A percentile compares a stretch with the other conserved stretches of the same genome.
Conservation (phyloP, 768 basidiomycete genomes). For the Amanita molliuscula region DNA sequence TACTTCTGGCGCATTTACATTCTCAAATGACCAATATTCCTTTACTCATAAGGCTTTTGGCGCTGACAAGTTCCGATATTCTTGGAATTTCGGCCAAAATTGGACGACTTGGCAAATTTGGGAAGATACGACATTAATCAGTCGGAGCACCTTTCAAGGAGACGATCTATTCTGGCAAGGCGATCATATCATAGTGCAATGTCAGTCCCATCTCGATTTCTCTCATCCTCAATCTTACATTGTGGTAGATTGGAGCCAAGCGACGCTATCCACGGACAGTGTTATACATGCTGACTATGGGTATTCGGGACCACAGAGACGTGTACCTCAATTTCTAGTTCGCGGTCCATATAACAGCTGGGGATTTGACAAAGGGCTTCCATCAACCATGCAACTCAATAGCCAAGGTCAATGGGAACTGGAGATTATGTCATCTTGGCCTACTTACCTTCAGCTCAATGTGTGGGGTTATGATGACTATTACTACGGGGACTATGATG, state of each 20-base stretch:
- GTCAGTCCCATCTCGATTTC: slow-evolving; percentile 29
- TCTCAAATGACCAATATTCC: slow-evolving; percentile 53
- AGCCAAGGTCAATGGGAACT: slow-evolving; percentile 70
- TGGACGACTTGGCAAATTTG: slow-evolving; percentile 78
- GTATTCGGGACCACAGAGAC: slow-evolving; percentile 47
- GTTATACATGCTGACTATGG: slow-evolving; percentile 72
- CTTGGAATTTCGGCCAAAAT: slow-evolving; percentile 75
- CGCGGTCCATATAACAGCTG: slow-evolving; percentile 88
- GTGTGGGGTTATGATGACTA: slow-evolving; percentile 87
- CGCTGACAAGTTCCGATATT: slow-evolving; percentile 81
- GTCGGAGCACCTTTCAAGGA: slow-evolving; percentile 42
- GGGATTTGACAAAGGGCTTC: slow-evolving; percentile 83
- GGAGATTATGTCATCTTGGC: slow-evolving; percentile 87
- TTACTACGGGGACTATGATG: slow-evolving; percentile 87
- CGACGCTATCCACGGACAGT: slow-evolving; percentile 48
- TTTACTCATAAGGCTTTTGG: slow-evolving; percentile 80
- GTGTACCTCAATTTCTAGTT: slow-evolving; percentile 79
- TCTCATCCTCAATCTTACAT: neutral
- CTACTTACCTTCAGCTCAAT: slow-evolving; percentile 82
- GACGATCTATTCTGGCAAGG: slow-evolving; percentile 65
- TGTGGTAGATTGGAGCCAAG: slow-evolving; percentile 64
- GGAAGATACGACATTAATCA: slow-evolving; percentile 63
- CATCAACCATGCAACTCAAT: slow-evolving; percentile 56
- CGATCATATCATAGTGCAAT: slow-evolving; percentile 83
- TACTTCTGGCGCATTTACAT: slow-evolving; percentile 38